phyloP scores from a whole-genome alignment of 805 yeast genomes.

The Candida sanyiensis region DNA sequence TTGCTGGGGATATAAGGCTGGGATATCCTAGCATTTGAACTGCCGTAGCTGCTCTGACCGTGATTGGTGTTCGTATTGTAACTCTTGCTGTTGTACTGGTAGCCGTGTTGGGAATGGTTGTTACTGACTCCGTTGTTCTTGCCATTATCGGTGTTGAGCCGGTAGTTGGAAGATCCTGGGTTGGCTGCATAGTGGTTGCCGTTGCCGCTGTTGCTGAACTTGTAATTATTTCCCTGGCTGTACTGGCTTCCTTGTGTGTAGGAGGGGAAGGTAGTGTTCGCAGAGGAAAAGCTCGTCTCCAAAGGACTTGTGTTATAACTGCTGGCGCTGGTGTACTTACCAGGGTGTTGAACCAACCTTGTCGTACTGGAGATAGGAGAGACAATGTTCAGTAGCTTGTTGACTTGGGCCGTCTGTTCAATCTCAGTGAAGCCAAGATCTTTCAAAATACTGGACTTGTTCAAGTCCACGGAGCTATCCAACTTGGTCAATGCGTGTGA shows the following conservation, averaged over 20 bases:
- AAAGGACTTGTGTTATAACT: no score
- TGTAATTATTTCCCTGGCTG: no score
- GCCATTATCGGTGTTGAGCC: not conserved
- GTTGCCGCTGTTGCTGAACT: no score
- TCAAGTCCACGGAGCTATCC: conserved; percentile 3
- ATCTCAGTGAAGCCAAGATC: conserved; percentile 7
- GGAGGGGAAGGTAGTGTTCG: no score
- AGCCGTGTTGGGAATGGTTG: not conserved
- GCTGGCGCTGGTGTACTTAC: no score
- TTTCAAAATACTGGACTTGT: conserved; percentile 5
- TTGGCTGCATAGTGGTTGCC: no score
- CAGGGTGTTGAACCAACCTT: no score
- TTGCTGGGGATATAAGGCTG: conserved; percentile 1
- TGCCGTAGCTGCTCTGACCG: not conserved
- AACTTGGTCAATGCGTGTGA: not conserved
- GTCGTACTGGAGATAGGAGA: no score
- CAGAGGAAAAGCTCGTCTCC: no score
- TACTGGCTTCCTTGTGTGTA: no score
- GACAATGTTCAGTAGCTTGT: conserved; percentile 7
- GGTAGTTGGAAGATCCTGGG: not conserved
- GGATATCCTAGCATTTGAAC: not conserved
- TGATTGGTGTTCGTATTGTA: not conserved
- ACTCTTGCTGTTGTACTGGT: not conserved
- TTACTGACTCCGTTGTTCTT: not conserved
- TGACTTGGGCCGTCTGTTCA: conserved; percentile 2